These are phyloP conservation scores for Ochetophila trinervis DNA, from an alignment of 306 rosid genomes.

Conservation along the genomic window DNA sequence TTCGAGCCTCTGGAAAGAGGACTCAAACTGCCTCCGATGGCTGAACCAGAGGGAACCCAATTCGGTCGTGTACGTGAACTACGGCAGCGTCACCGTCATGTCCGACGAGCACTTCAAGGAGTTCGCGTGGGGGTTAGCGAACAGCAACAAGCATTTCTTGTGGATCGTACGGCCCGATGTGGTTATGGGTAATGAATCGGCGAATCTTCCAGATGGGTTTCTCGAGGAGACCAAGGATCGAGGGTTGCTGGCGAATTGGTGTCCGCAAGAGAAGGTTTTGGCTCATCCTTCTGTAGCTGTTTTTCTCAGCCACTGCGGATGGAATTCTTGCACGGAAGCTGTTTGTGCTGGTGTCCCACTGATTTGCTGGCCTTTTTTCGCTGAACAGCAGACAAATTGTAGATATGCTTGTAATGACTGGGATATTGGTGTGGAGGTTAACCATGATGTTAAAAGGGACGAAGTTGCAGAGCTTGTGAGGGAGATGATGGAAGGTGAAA, in stretches of 20 bases:
- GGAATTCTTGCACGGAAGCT: constrained; percentile 47
- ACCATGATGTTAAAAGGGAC: constrained; percentile 28
- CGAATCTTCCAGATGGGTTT: constrained; percentile 26
- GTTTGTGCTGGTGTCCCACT: constrained; percentile 40
- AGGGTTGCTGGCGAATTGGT: constrained; percentile 42
- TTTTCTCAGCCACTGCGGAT: constrained; percentile 50
- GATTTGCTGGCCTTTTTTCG: constrained; percentile 63
- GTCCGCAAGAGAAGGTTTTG: constrained; percentile 39
- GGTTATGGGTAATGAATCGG: constrained; percentile 26
- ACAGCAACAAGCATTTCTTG: constrained; percentile 34
- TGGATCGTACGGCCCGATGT: constrained; percentile 51
- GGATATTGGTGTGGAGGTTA: constrained; percentile 44
- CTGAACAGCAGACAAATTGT: constrained; percentile 47
- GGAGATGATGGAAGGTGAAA: constrained; percentile 40
- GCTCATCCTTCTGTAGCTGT: constrained; percentile 42
- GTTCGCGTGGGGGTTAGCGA: constrained; percentile 54
- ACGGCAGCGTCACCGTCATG: constrained; percentile 39
- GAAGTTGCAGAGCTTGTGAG: constrained; percentile 33
- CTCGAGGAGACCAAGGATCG: constrained; percentile 34
- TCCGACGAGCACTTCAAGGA: constrained; percentile 33
- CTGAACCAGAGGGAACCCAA: constrained; percentile 29
- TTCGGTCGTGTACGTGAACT: constrained; percentile 45
- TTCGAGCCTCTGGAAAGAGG: constrained; percentile 47
- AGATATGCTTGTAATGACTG: constrained; percentile 35
- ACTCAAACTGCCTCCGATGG: constrained; percentile 34